Conservation (phyloP, 768 basidiomycete genomes). For the Lentinula edodes region DNA sequence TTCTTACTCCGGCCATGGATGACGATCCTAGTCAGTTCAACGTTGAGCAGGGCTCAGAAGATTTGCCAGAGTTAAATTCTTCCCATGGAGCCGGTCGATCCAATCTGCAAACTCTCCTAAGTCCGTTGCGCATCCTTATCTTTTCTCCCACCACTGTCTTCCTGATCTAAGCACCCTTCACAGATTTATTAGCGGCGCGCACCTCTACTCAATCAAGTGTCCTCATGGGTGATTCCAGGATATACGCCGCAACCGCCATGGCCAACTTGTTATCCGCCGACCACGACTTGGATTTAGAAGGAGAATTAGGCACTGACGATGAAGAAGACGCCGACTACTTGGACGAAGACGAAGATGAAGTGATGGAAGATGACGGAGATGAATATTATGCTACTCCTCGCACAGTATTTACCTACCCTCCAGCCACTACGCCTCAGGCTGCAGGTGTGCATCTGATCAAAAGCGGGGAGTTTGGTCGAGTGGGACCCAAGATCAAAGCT, state of each 20-base stretch:
- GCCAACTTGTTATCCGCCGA: neutral
- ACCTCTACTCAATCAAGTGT: neutral
- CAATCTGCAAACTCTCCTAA: neutral
- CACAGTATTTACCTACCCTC: slow-evolving; percentile 26
- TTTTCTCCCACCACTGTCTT: neutral
- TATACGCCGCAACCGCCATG: neutral
- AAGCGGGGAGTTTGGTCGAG: slow-evolving; percentile 76
- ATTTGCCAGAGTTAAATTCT: neutral
- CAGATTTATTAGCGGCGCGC: neutral
- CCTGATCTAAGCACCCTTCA: neutral
- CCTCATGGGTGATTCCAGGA: neutral
- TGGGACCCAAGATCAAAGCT: slow-evolving; percentile 43
- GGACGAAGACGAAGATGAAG: slow-evolving; percentile 17
- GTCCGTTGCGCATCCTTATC: neutral
- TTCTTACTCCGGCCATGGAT: neutral
- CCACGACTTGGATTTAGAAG: neutral
- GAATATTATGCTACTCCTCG: slow-evolving; percentile 13
- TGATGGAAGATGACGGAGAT: slow-evolving; percentile 10
- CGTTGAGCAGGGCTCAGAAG: neutral
- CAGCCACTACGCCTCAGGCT: slow-evolving; percentile 52
- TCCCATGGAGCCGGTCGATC: neutral
- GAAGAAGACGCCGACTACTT: slow-evolving; percentile 30
- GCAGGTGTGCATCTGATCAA: slow-evolving; percentile 61
- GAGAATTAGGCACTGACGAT: slow-evolving; percentile 25
- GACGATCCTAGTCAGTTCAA: neutral